These are phyloP conservation scores for Geotrichum macrosporum DNA, from an alignment of 1,139 yeast species.

Conservation along the genomic window DNA sequence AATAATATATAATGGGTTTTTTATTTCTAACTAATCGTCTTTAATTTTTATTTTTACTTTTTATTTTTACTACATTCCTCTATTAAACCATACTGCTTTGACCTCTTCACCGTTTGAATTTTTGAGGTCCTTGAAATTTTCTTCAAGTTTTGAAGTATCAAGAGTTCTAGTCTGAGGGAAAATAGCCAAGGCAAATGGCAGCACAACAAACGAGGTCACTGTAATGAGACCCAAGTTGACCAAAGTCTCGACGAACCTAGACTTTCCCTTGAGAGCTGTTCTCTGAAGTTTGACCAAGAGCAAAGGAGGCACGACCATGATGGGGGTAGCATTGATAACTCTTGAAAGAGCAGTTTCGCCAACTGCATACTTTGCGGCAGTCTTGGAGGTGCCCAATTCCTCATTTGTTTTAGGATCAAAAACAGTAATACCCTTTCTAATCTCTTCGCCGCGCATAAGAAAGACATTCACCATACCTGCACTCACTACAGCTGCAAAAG, in stretches of 20 bases:
- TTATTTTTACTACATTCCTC: conserved; percentile 95
- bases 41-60: too few species aligned
- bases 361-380: conserved; percentile 87
- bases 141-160: conserved; percentile 57
- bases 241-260: conserved; percentile 54
- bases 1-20: too few species aligned
- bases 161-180: conserved; percentile 84
- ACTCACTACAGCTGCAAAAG: conserved; percentile 96
- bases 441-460: conserved; percentile 92
- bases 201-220: conserved; percentile 74
- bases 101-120: conserved; percentile 61
- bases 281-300: conserved; percentile 71
- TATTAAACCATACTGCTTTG: conserved; percentile 69
- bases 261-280: conserved; percentile 51
- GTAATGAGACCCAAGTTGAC: conserved; percentile 82
- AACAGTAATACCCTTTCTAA: conserved; percentile 76
- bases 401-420: conserved; percentile 54
- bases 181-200: conserved; percentile 92
- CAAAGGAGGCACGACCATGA: conserved; percentile 94
- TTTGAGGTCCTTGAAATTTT: conserved; percentile 54
- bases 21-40: too few species aligned
- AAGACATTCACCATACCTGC: conserved; percentile 94
- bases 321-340: conserved; percentile 92
- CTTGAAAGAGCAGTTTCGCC: conserved; percentile 96
- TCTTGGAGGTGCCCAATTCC: conserved; percentile 69